These are phyloP conservation scores for Fusarium acutatum DNA, from an alignment of 2,329 filamentous ascomycete genomes.

Conservation along the genomic window DNA sequence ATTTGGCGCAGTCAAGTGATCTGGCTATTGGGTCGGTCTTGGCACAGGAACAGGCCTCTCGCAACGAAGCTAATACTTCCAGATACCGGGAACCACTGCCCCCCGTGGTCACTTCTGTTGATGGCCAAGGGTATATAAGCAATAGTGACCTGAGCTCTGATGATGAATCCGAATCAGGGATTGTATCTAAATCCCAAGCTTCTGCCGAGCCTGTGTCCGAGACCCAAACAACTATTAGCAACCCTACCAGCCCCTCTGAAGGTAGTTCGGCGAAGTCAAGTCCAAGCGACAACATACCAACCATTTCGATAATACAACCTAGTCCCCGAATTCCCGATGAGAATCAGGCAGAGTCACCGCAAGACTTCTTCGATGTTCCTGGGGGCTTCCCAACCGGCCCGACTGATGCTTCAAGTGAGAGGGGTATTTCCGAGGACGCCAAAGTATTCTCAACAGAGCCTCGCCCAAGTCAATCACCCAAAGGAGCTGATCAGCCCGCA, in stretches of 20 bases:
- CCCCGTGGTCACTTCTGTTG: slow-evolving; percentile 74
- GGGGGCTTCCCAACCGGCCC: slow-evolving; percentile 65
- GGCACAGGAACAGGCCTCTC: slow-evolving; percentile 61
- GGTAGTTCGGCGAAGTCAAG: not conserved
- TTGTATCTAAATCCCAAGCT: not conserved
- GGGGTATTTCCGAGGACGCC: slow-evolving; percentile 1
- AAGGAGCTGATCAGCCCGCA: not conserved
- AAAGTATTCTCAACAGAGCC: not conserved
- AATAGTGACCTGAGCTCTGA: slow-evolving; percentile 56
- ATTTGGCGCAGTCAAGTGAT: slow-evolving; percentile 66
- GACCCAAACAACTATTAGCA: not conserved
- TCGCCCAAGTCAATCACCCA: not conserved
- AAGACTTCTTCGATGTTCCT: slow-evolving; percentile 61
- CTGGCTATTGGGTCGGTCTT: slow-evolving; percentile 65
- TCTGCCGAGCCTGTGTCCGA: not conserved
- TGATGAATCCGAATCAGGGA: slow-evolving; percentile 39
- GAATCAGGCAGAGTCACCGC: slow-evolving; percentile 28
- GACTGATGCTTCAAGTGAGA: not conserved
- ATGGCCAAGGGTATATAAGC: slow-evolving; percentile 70
- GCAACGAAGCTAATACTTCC: slow-evolving; percentile 64
- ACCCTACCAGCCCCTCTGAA: not conserved
- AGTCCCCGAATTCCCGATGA: slow-evolving; percentile 48
- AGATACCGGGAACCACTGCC: slow-evolving; percentile 72
- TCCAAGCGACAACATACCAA: slow-evolving; percentile 46
- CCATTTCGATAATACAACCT: slow-evolving; percentile 56